phyloP scores from a whole-genome alignment of 2,329 filamentous ascomycete species.

The Didymosphaeria variabile region DNA sequence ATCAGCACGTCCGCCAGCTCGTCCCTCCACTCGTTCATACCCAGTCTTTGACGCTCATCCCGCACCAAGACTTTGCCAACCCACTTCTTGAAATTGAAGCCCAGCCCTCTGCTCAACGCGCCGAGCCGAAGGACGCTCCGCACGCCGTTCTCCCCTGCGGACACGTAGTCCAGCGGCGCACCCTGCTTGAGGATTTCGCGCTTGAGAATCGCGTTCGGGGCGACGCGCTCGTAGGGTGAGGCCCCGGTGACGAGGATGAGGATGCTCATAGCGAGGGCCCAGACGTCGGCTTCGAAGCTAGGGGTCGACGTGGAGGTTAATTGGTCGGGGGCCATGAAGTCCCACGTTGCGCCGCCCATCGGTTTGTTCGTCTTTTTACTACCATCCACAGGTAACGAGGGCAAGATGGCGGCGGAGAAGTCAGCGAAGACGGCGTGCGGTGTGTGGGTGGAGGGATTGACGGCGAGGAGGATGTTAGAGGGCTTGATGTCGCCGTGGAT shows the following conservation, averaged over 20 bases:
- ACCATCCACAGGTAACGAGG: not conserved
- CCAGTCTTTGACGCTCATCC: slow-evolving; percentile 38
- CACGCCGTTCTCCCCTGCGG: slow-evolving; percentile 45
- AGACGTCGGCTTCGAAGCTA: slow-evolving; percentile 53
- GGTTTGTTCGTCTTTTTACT: slow-evolving; percentile 23
- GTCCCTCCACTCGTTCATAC: slow-evolving; percentile 41
- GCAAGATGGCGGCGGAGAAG: slow-evolving; percentile 48
- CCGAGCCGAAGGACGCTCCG: slow-evolving; percentile 41
- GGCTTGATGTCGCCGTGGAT: slow-evolving; percentile 59
- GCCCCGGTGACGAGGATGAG: slow-evolving; percentile 54
- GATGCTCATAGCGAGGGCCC: slow-evolving; percentile 57
- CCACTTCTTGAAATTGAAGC: slow-evolving; percentile 45
- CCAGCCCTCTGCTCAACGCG: slow-evolving; percentile 34
- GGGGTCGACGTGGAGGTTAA: slow-evolving; percentile 31
- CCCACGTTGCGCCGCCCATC: slow-evolving; percentile 57
- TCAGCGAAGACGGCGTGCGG: slow-evolving; percentile 51
- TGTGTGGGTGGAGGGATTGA: slow-evolving; percentile 12
- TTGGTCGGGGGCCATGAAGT: slow-evolving; percentile 54
- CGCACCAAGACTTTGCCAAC: slow-evolving; percentile 49
- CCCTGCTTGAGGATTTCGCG: slow-evolving; percentile 56
- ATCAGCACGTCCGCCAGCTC: slow-evolving; percentile 23
- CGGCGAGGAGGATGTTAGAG: slow-evolving; percentile 54
- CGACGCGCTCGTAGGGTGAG: slow-evolving; percentile 53
- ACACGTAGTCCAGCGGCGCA: slow-evolving; percentile 51
- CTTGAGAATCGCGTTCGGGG: slow-evolving; percentile 52